These are phyloP conservation scores for Tetrahymena borealis DNA, from an alignment of 73 alveolate species.

Conservation along the genomic window DNA sequence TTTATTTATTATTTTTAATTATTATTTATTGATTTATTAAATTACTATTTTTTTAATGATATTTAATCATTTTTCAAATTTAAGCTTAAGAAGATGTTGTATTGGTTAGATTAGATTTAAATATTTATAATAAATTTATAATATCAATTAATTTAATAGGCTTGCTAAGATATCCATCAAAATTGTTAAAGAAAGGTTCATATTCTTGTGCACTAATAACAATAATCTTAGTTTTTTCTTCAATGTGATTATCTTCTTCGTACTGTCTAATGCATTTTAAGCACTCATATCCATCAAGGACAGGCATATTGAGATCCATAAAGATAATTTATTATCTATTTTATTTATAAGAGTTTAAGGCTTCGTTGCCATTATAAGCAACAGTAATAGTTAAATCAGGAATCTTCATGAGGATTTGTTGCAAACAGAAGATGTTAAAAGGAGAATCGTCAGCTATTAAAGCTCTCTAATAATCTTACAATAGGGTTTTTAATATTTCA, in stretches of 20 bases:
- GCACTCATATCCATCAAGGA: neutral
- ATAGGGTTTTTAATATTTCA: neutral
- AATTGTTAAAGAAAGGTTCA: neutral
- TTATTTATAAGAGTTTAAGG: neutral
- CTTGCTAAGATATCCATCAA: neutral
- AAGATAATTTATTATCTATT: neutral
- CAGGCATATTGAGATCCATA: neutral
- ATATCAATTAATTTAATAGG: neutral
- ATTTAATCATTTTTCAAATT: neutral
- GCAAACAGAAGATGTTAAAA: neutral
- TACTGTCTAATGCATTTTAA: neutral
- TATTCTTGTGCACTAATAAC: neutral
- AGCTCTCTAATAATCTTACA: neutral
- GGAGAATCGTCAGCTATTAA: neutral
- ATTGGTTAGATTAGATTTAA: neutral
- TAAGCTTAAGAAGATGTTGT: neutral
- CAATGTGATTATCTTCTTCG: neutral
- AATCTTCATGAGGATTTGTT: neutral
- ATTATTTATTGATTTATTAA: no score
- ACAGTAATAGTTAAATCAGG: neutral
- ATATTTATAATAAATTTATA: neutral
- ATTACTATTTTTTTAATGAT: neutral
- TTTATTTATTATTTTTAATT: no score
- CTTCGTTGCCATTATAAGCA: neutral
- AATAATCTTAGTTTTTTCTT: neutral